A percentile compares a stretch with the other conserved stretches of the same genome.
These are phyloP conservation scores for Saprolegnia diclina DNA, from an alignment of 352 stramenopile species.

Conservation along the genomic window DNA sequence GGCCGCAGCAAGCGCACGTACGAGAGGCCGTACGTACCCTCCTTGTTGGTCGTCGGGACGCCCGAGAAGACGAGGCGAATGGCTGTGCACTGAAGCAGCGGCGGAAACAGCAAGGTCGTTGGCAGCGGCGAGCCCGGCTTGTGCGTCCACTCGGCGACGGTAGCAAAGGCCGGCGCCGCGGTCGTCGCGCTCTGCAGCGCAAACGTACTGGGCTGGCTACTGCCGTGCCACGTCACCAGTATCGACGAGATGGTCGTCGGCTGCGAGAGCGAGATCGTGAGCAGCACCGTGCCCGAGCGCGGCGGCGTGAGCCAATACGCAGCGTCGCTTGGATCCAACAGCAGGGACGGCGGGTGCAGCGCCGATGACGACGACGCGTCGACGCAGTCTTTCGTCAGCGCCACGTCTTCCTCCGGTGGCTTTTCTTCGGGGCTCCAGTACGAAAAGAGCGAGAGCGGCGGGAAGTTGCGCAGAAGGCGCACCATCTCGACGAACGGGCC, in stretches of 20 bases:
- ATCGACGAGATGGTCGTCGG: slow-evolving; percentile 54
- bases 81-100: slow-evolving; percentile 32
- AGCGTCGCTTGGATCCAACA: slow-evolving; percentile 45
- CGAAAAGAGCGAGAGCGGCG: slow-evolving; percentile 67
- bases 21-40: slow-evolving; percentile 61
- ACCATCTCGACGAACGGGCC: slow-evolving; percentile 73
- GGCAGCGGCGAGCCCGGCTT: background rate
- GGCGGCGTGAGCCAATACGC: slow-evolving; percentile 77
- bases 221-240: slow-evolving; percentile 62
- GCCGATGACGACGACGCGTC: slow-evolving; percentile 50
- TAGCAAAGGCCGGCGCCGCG: slow-evolving; percentile 33
- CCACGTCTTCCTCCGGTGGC: slow-evolving; percentile 48
- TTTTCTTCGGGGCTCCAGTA: slow-evolving; percentile 80
- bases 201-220: slow-evolving; percentile 50
- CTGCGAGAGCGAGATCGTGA: slow-evolving; percentile 39
- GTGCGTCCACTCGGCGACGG: slow-evolving; percentile 16
- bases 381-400: slow-evolving; percentile 41
- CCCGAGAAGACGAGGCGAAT: slow-evolving; percentile 61
- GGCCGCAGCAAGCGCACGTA: slow-evolving; percentile 40
- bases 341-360: slow-evolving; percentile 40
- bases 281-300: slow-evolving; percentile 48
- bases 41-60: slow-evolving; percentile 56
- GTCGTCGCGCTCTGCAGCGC: slow-evolving; percentile 44
- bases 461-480: slow-evolving; percentile 67
- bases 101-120: background rate